phyloP scores from a whole-genome alignment of 2,329 filamentous ascomycete species.

The Verticillium alfalfae region DNA sequence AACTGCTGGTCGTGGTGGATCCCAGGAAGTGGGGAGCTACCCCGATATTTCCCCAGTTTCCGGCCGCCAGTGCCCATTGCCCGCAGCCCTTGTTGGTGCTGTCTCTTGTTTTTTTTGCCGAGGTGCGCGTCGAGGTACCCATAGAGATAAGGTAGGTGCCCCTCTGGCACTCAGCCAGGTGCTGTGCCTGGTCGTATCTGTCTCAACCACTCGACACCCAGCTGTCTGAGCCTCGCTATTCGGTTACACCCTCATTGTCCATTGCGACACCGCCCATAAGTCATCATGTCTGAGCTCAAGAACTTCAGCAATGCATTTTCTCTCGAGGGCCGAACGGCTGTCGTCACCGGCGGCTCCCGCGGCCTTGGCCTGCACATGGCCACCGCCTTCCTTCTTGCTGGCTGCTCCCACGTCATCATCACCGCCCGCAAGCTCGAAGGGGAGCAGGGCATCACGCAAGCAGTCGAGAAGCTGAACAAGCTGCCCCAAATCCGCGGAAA shows the following conservation, averaged over 20 bases:
- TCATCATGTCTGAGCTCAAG: constrained; percentile 20
- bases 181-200: not conserved
- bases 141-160: too few relatives aligned
- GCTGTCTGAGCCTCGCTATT: too few relatives aligned
- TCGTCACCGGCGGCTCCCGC: constrained; percentile 43
- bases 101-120: not conserved
- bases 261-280: not conserved
- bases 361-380: constrained; percentile 56
- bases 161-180: not conserved
- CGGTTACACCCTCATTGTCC: not conserved
- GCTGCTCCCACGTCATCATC: constrained; percentile 65
- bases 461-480: constrained; percentile 59
- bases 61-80: not conserved
- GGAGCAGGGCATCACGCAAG: constrained; percentile 49
- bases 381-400: constrained; percentile 63
- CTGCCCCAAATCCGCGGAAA: constrained; percentile 51
- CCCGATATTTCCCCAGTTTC: not conserved
- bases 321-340: constrained; percentile 32
- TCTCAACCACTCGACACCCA: too few relatives aligned
- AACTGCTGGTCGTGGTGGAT: not conserved
- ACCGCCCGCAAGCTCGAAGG: constrained; percentile 65
- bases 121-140: not conserved
- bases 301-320: constrained; percentile 21
- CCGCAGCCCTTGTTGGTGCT: too few relatives aligned
- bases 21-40: not conserved